A percentile compares a stretch with the other conserved stretches of the same genome.
Evolutionary conservation across 192 early-diverging fungal genomes (phyloP).

Genomic region (Coemansia brasiliensis): DNA sequence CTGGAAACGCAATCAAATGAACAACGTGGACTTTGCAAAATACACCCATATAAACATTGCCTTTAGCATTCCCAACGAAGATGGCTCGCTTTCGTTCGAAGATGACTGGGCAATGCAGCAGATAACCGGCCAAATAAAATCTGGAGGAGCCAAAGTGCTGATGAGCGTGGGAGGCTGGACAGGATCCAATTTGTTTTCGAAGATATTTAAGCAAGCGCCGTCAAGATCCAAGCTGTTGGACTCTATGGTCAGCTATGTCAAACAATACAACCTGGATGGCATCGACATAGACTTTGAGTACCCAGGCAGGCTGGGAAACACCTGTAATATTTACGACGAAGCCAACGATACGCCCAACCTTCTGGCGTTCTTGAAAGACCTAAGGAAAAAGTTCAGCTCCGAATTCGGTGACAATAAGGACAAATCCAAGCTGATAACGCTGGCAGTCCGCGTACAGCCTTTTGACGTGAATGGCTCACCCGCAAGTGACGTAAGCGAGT

Average conservation of each 20-base stretch:
- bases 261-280: conserved; percentile 58
- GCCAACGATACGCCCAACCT: conserved; percentile 68
- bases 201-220: conserved; percentile 49
- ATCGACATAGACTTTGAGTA: conserved; percentile 78
- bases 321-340: conserved; percentile 48
- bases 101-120: conserved; percentile 52
- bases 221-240: conserved; percentile 59
- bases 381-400: conserved; percentile 35
- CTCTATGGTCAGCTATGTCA: conserved; percentile 60
- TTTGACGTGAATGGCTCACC: conserved; percentile 56
- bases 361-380: conserved; percentile 58
- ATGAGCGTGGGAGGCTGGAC: conserved; percentile 74
- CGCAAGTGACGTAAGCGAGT: conserved; percentile 57
- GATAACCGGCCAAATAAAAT: conserved; percentile 35
- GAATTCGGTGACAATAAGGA: conserved; percentile 21
- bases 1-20: conserved; percentile 35
- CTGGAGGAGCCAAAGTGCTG: conserved; percentile 65
- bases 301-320: conserved; percentile 56
- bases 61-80: conserved; percentile 53
- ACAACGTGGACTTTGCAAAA: conserved; percentile 37
- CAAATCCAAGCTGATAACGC: conserved; percentile 67
- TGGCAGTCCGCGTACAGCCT: conserved; percentile 65
- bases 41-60: conserved; percentile 74
- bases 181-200: conserved; percentile 66
- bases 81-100: conserved; percentile 41